phyloP scores from a whole-genome alignment of 352 stramenopile genomes.

The Phytophthora sp. region DNA sequence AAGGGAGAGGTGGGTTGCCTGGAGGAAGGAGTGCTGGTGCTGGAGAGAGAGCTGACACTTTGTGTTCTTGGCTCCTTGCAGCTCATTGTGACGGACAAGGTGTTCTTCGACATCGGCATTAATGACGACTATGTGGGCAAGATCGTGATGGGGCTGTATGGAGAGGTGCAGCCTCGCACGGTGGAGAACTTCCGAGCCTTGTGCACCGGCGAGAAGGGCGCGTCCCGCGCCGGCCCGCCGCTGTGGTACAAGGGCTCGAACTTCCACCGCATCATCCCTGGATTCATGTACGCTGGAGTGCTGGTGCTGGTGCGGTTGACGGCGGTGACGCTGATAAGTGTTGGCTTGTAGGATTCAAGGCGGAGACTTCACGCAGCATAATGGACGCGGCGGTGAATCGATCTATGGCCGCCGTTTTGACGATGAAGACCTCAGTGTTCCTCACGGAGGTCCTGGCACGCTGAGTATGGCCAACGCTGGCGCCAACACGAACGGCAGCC shows the following conservation, averaged over 20 bases:
- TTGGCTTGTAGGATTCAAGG: constrained; percentile 85
- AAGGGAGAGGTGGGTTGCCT: constrained; percentile 44
- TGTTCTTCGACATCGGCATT: constrained; percentile 98
- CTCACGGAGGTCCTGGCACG: constrained; percentile 72
- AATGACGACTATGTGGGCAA: constrained; percentile 90
- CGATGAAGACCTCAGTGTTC: constrained; percentile 90
- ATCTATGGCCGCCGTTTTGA: constrained; percentile 95
- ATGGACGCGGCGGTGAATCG: constrained; percentile 94
- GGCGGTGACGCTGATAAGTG: background rate
- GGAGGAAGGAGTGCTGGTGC: background rate
- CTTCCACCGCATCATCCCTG: constrained; percentile 98
- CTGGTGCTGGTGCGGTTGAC: background rate
- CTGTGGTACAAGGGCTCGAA: constrained; percentile 95
- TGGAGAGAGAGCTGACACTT: background rate
- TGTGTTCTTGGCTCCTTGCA: constrained; percentile 12
- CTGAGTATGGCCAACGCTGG: constrained; percentile 91
- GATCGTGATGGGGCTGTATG: constrained; percentile 84
- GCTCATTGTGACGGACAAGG: constrained; percentile 83
- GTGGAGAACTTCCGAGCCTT: constrained; percentile 83
- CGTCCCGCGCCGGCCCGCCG: constrained; percentile 90
- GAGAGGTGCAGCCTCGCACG: constrained; percentile 78
- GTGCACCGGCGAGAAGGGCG: constrained; percentile 77
- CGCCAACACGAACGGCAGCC: constrained; percentile 92
- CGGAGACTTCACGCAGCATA: constrained; percentile 94
- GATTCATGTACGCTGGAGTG: constrained; percentile 83